Evolutionary conservation across 768 basidiomycete genomes (phyloP).

Genomic region (Amanita jacksonii): DNA sequence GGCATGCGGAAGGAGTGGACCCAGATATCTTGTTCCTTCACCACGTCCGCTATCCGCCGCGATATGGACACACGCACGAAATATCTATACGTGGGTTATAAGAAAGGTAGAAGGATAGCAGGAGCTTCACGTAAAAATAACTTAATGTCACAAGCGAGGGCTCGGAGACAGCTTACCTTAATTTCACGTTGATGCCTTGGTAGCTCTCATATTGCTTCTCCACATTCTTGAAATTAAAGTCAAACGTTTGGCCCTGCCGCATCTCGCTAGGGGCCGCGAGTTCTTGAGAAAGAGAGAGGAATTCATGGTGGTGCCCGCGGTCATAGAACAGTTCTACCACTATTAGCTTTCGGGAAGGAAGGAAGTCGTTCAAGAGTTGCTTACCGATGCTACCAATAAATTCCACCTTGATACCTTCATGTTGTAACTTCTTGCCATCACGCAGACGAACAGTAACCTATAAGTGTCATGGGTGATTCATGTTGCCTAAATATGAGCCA

Average conservation of each 20-base stretch:
- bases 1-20: slow-evolving; percentile 99
- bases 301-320: slow-evolving; percentile 96
- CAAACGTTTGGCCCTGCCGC: slow-evolving; percentile 92
- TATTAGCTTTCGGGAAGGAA: not conserved
- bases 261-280: slow-evolving; percentile 94
- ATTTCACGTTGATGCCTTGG: slow-evolving; percentile 96
- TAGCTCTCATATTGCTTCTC: slow-evolving; percentile 99
- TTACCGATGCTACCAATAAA: slow-evolving; percentile 92
- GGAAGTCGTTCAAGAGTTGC: slow-evolving; percentile 15
- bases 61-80: slow-evolving; percentile 88
- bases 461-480: not conserved
- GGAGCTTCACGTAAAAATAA: slow-evolving; percentile 4
- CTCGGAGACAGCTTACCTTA: slow-evolving; percentile 48
- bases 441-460: slow-evolving; percentile 82
- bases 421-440: slow-evolving; percentile 90
- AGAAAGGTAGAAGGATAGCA: slow-evolving; percentile 8
- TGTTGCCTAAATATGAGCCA: not conserved
- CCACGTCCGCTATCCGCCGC: slow-evolving; percentile 85
- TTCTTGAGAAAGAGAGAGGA: slow-evolving; percentile 91
- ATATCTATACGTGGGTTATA: slow-evolving; percentile 45
- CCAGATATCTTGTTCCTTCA: slow-evolving; percentile 93
- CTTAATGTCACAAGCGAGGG: slow-evolving; percentile 6
- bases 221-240: slow-evolving; percentile 97
- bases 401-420: slow-evolving; percentile 97
- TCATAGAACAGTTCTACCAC: slow-evolving; percentile 87